These are phyloP conservation scores for Scutellaria barbata DNA, from an alignment of 257 asterid genomes.

Conservation along the genomic window DNA sequence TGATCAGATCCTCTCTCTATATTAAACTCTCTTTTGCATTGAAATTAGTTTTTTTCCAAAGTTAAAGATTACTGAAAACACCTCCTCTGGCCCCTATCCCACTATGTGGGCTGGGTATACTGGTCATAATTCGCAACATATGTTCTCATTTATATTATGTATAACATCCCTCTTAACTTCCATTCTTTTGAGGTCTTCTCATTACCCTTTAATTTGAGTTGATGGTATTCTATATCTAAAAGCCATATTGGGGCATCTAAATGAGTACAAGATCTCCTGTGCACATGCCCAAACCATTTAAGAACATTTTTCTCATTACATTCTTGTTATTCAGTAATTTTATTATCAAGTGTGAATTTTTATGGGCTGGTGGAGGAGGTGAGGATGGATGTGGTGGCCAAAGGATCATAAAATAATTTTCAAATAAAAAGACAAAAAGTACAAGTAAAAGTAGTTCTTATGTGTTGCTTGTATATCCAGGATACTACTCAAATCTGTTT, in stretches of 20 bases:
- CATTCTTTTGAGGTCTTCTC: no score
- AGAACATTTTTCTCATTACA: no score
- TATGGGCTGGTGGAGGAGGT: neutral
- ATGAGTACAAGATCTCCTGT: no score
- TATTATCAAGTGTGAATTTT: neutral
- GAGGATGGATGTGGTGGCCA: neutral
- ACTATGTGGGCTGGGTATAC: no score
- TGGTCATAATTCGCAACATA: no score
- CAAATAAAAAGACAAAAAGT: constrained; percentile 1
- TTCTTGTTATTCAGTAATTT: no score
- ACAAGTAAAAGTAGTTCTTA: neutral
- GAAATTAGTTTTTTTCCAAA: neutral
- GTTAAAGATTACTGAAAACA: neutral
- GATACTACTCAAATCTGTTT: neutral
- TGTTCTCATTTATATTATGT: no score
- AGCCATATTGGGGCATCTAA: no score
- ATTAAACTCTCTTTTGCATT: constrained; percentile 1
- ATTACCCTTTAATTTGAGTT: no score
- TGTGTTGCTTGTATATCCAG: neutral
- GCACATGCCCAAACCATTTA: no score
- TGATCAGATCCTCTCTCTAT: constrained; percentile 14
- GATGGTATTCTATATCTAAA: no score
- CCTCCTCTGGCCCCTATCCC: neutral
- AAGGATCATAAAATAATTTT: neutral
- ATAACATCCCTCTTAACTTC: no score